Conservation (phyloP, 2,329 filamentous ascomycete genomes). For the Penicillium sp. region DNA sequence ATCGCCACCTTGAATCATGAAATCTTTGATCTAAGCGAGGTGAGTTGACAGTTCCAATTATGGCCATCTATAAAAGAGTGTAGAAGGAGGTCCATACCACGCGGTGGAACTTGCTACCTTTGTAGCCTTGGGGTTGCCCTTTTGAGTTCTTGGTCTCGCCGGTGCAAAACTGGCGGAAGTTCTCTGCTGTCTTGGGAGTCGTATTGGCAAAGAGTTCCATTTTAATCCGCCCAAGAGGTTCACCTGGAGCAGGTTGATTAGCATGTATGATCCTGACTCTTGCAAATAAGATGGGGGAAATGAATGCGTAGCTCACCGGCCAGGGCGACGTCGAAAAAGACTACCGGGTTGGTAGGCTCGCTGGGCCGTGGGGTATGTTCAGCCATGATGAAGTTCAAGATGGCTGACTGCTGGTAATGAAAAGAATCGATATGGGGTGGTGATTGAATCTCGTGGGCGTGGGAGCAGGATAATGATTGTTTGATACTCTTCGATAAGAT, state of each 20-base stretch:
- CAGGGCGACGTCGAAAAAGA: slow-evolving; percentile 53
- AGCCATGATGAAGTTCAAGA: neutral
- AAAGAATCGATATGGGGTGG: neutral
- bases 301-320: slow-evolving; percentile 43
- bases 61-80: neutral
- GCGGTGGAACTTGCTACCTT: slow-evolving; percentile 90
- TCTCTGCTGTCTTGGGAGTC: slow-evolving; percentile 87
- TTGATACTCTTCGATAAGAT: neutral
- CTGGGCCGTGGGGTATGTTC: neutral
- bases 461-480: neutral
- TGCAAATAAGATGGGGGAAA: neutral
- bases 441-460: neutral
- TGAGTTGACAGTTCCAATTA: neutral
- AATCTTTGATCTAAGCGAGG: slow-evolving; percentile 74
- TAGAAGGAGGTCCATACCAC: slow-evolving; percentile 62
- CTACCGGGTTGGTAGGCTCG: slow-evolving; percentile 42
- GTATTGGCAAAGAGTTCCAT: slow-evolving; percentile 88
- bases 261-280: neutral
- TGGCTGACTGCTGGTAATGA: neutral
- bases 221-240: slow-evolving; percentile 81
- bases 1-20: slow-evolving; percentile 98
- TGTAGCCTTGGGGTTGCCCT: slow-evolving; percentile 87
- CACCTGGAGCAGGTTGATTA: slow-evolving; percentile 56
- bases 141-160: slow-evolving; percentile 81
- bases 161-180: slow-evolving; percentile 96